Percentiles rank a stretch among this genome's conserved stretches.
phyloP scores from a whole-genome alignment of 805 yeast species.

The Danielozyma ontarioensis region DNA sequence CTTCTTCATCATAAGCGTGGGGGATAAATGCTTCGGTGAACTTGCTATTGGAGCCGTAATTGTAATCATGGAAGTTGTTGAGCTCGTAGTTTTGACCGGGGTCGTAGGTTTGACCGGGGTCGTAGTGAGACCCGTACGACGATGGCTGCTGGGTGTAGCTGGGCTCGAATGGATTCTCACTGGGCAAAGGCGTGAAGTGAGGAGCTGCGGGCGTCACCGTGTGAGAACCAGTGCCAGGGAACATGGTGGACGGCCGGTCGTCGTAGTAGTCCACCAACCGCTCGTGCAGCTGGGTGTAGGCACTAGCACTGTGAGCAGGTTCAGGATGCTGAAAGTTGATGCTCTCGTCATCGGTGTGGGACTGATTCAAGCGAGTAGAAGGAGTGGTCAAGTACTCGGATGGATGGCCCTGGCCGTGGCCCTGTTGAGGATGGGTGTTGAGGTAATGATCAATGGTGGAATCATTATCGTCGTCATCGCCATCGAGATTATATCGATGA shows the following conservation, averaged over 20 bases:
- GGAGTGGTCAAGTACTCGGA: background rate
- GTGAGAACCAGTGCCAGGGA: slow-evolving; percentile 14
- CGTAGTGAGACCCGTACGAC: slow-evolving; percentile 6
- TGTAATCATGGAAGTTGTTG: slow-evolving; percentile 18
- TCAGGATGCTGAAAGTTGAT: slow-evolving; percentile 26
- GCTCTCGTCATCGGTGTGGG: slow-evolving; percentile 12
- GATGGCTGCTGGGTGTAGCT: slow-evolving; percentile 2
- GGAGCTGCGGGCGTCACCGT: slow-evolving; percentile 6
- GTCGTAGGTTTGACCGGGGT: slow-evolving; percentile 8
- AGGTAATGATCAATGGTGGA: background rate
- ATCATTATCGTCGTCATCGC: background rate
- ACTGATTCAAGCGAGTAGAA: background rate
- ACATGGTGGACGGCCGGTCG: slow-evolving; percentile 21
- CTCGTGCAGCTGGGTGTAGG: slow-evolving; percentile 13
- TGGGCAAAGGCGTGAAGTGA: slow-evolving; percentile 12
- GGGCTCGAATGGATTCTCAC: slow-evolving; percentile 10
- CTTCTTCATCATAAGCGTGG: slow-evolving; percentile 36
- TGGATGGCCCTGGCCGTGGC: too few species aligned
- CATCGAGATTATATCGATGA: background rate
- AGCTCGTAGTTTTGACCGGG: slow-evolving; percentile 11
- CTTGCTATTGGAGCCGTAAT: slow-evolving; percentile 7
- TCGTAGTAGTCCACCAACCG: slow-evolving; percentile 17
- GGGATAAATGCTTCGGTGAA: slow-evolving; percentile 40
- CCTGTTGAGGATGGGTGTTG: background rate
- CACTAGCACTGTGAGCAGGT: slow-evolving; percentile 13